Conservation (phyloP, 352 stramenopile genomes). For the Albugo laibachii region DNA sequence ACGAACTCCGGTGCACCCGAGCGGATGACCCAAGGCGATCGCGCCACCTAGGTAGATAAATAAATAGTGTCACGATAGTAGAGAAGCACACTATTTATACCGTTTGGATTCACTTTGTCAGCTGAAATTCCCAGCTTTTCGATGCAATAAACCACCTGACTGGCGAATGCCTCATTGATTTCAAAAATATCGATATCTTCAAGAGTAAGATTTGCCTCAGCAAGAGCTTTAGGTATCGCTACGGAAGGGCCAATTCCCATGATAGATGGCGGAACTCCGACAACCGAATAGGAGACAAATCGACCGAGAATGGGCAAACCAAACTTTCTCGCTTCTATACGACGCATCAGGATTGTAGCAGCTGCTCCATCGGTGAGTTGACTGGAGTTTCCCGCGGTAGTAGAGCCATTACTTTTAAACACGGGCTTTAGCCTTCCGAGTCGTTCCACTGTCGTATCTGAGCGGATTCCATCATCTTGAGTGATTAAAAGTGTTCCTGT, state of each 20-base stretch:
- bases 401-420: conserved; percentile 66
- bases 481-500: conserved; percentile 54
- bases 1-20: conserved; percentile 79
- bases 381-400: conserved; percentile 67
- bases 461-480: conserved; percentile 51
- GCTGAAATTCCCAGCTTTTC: conserved; percentile 57
- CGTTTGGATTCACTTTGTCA: conserved; percentile 81
- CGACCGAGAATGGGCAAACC: conserved; percentile 63
- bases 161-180: conserved; percentile 86
- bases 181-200: conserved; percentile 82
- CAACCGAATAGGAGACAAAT: conserved; percentile 72
- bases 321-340: conserved; percentile 54
- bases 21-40: conserved; percentile 78
- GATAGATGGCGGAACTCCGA: conserved; percentile 60
- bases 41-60: conserved; percentile 20
- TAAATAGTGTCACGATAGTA: background rate
- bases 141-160: conserved; percentile 66
- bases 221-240: conserved; percentile 56
- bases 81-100: conserved; percentile 5
- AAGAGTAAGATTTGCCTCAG: conserved; percentile 37
- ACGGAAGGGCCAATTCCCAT: conserved; percentile 76
- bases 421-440: conserved; percentile 52
- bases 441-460: conserved; percentile 34
- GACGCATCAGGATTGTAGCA: conserved; percentile 73
- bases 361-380: conserved; percentile 81